Percentiles rank a stretch among this genome's conserved stretches.
These are phyloP conservation scores for Parietaria judaica DNA, from an alignment of 306 rosid species.

Conservation along the genomic window DNA sequence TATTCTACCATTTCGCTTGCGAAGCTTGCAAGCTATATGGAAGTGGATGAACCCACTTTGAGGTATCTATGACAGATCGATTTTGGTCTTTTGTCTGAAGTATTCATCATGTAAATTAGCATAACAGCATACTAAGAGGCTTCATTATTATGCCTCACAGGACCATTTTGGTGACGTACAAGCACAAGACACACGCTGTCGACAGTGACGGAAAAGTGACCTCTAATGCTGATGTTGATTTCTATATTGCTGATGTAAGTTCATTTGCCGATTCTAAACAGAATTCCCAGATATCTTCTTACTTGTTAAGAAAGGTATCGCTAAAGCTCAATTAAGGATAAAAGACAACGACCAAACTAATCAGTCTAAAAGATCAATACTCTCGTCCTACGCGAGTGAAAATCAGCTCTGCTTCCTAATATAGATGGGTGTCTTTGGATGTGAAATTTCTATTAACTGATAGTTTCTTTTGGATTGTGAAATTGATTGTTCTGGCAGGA, in stretches of 20 bases:
- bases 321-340: no score
- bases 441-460: no score
- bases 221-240: constrained; percentile 87
- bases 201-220: constrained; percentile 56
- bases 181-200: constrained; percentile 93
- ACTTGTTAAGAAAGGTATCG: no score
- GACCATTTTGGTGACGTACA: constrained; percentile 87
- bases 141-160: constrained; percentile 33
- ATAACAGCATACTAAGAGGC: background rate
- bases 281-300: no score
- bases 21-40: constrained; percentile 91
- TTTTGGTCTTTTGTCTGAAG: background rate
- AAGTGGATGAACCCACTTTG: constrained; percentile 88
- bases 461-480: background rate
- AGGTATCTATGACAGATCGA: constrained; percentile 34
- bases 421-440: no score
- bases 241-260: constrained; percentile 80
- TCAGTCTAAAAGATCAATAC: no score
- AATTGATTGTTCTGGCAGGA: constrained; percentile 46
- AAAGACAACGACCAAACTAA: no score
- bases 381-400: no score
- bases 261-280: background rate
- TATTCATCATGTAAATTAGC: background rate
- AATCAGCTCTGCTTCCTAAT: no score
- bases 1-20: constrained; percentile 75